Evolutionary conservation across 257 asterid genomes (phyloP), one percentile per base, ranked within the genome.

Genomic region (Nemophila menziesii): DNA sequence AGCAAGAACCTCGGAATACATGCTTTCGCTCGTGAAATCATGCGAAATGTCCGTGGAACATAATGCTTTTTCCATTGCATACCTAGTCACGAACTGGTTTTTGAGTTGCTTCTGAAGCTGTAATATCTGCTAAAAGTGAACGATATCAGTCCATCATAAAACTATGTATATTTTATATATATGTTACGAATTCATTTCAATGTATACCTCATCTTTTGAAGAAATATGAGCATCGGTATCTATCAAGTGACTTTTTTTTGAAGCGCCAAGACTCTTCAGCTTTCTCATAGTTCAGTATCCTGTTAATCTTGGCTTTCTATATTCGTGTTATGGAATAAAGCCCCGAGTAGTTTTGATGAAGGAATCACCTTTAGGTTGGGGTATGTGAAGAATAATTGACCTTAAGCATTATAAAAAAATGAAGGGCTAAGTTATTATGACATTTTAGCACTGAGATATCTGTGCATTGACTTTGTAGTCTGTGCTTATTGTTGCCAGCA

Each of bases 21-120:
- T 18, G 20, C 14, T 19, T 17, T 41, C 46, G 12, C 22, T 22
- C 11, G 23, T 22, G 0, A 41, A 17, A 17, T 41, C 46, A 41
- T 41, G 24, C 10, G 46, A 41, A 8, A 19, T 41, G 46, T 19
- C 12, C n/a, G 5, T 41, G 24, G 1, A 8, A 2, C 46, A 2
- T 41, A 18, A 19, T 19, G 46, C 46, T 22, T 41, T 41, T 41
- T 41, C 46, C 46, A 41, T 2, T 6, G 46, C 46, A 41, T 41
- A 19, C 1, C 46, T 22, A 11, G 5, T 41, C 46, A 18, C 22
- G 12, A 19, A 17, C 20, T 41, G 46, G 26, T 41, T 24, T 16
- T 41, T 15, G 13, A 41, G 46, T 41, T 41, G 46, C 16, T 41
- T 41, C 24, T 41, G 46, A 41, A 41, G 46, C 24, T 41, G 24